These are phyloP conservation scores for Rhodomyrtus tomentosa DNA, from an alignment of 345 rosid genomes.

Conservation along the genomic window DNA sequence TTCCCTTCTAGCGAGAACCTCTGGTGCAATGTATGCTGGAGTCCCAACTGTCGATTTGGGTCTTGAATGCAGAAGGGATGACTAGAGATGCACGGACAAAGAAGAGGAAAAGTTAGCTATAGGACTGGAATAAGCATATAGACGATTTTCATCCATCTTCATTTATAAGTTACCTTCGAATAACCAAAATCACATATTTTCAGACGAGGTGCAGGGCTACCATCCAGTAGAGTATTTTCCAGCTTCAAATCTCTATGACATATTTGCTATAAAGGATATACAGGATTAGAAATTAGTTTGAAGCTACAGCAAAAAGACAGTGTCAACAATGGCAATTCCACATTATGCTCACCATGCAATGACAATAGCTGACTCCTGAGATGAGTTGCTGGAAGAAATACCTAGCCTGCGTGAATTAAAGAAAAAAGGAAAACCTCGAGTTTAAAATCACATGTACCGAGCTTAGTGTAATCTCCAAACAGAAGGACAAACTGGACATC, in stretches of 20 bases:
- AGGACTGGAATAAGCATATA: background rate
- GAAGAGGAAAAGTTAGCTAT: background rate
- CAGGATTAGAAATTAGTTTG: background rate
- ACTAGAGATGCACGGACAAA: constrained; percentile 10
- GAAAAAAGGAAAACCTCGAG: background rate
- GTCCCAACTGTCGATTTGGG: constrained; percentile 50
- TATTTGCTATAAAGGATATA: constrained; percentile 29
- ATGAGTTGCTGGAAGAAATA: constrained; percentile 82
- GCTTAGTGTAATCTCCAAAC: background rate
- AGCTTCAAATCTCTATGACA: constrained; percentile 80
- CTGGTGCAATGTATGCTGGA: constrained; percentile 54
- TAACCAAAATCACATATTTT: constrained; percentile 88
- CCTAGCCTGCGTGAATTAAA: constrained; percentile 25
- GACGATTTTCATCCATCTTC: background rate
- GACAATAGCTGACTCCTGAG: constrained; percentile 81
- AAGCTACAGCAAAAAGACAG: background rate
- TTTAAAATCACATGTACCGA: background rate
- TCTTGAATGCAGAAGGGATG: constrained; percentile 43
- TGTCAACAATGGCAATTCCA: background rate
- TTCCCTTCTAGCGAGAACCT: constrained; percentile 37
- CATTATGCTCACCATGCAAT: constrained; percentile 39
- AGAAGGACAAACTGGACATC: background rate
- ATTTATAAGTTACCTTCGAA: constrained; percentile 32
- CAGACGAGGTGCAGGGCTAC: constrained; percentile 79
- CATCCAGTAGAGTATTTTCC: constrained; percentile 79